These are phyloP conservation scores for Drechslerella dactyloides DNA, from an alignment of 2,329 filamentous ascomycete species.

Conservation along the genomic window DNA sequence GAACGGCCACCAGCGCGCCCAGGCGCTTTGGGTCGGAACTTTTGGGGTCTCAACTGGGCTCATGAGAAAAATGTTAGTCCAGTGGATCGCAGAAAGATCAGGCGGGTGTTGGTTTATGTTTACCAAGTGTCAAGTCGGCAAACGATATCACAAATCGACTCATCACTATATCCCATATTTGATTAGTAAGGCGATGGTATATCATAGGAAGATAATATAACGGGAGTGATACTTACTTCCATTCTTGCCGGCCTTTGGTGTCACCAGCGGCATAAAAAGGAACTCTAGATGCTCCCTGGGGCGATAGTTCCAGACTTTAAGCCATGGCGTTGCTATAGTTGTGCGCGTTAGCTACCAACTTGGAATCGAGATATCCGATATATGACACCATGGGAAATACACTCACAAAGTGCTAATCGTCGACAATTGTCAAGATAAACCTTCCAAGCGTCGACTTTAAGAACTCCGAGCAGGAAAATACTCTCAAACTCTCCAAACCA, in stretches of 20 bases:
- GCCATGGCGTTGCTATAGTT: slow-evolving; percentile 34
- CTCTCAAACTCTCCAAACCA: slow-evolving; percentile 44
- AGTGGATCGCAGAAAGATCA: not conserved
- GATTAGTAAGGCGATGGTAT: not conserved
- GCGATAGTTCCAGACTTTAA: slow-evolving; percentile 46
- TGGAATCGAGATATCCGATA: not conserved
- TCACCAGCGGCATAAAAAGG: slow-evolving; percentile 38
- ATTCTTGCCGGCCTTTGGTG: slow-evolving; percentile 18
- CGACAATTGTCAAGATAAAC: slow-evolving; percentile 39
- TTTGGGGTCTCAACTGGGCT: slow-evolving; percentile 35
- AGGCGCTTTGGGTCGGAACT: slow-evolving; percentile 6
- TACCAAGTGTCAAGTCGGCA: slow-evolving; percentile 34
- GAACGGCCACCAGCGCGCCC: slow-evolving; percentile 37
- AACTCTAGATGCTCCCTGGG: slow-evolving; percentile 45
- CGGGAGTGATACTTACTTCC: slow-evolving; percentile 19
- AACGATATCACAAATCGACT: slow-evolving; percentile 47
- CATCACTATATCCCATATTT: slow-evolving; percentile 22
- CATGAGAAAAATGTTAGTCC: not conserved
- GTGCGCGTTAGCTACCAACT: not conserved
- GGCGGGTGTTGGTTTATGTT: not conserved
- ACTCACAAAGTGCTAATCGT: slow-evolving; percentile 25
- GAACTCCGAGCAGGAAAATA: slow-evolving; percentile 31
- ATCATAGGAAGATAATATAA: too few species aligned
- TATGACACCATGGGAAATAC: not conserved
- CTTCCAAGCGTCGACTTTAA: slow-evolving; percentile 40